Evolutionary conservation across 2,329 filamentous ascomycete species (phyloP).

Genomic region (Calonectria ilicicola): DNA sequence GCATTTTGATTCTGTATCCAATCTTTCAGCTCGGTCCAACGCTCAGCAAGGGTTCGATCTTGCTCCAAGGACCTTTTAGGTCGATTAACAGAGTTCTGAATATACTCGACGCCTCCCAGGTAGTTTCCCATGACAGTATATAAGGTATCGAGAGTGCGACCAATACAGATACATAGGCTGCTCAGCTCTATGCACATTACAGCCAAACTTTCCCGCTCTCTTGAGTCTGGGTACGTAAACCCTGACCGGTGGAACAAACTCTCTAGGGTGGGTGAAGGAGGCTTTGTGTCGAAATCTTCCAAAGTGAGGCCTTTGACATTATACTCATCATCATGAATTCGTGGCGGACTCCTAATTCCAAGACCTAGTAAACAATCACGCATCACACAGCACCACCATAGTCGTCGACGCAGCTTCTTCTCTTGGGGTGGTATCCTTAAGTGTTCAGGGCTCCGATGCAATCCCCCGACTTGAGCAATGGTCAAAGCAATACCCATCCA

Average conservation of each 20-base stretch:
- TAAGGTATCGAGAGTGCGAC: conserved; percentile 18
- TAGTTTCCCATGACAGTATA: conserved; percentile 14
- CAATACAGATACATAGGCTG: conserved; percentile 18
- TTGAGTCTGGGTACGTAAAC: not conserved
- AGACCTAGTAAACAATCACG: conserved; percentile 20
- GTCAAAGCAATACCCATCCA: conserved; percentile 27
- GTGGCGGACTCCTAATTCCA: conserved; percentile 19
- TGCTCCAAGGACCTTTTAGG: not conserved
- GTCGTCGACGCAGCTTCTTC: conserved; percentile 10
- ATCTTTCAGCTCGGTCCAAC: conserved; percentile 13
- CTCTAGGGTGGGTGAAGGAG: not conserved
- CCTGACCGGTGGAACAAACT: conserved; percentile 9
- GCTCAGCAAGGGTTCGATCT: conserved; percentile 3
- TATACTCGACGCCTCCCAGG: not conserved
- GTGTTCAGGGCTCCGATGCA: conserved; percentile 17
- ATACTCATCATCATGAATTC: conserved; percentile 23
- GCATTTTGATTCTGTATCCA: conserved; percentile 10
- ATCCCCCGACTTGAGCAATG: conserved; percentile 14
- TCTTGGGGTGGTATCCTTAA: not conserved
- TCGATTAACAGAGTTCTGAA: conserved; percentile 7
- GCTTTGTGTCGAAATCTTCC: conserved; percentile 11
- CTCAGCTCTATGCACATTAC: conserved; percentile 17
- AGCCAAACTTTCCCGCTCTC: not conserved
- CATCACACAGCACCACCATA: conserved; percentile 28
- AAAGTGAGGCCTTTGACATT: conserved; percentile 2